Percentiles rank a stretch among this genome's conserved stretches.
Evolutionary conservation across 2,329 filamentous ascomycete species (phyloP).

Genomic region (Lizonia empirigonia): DNA sequence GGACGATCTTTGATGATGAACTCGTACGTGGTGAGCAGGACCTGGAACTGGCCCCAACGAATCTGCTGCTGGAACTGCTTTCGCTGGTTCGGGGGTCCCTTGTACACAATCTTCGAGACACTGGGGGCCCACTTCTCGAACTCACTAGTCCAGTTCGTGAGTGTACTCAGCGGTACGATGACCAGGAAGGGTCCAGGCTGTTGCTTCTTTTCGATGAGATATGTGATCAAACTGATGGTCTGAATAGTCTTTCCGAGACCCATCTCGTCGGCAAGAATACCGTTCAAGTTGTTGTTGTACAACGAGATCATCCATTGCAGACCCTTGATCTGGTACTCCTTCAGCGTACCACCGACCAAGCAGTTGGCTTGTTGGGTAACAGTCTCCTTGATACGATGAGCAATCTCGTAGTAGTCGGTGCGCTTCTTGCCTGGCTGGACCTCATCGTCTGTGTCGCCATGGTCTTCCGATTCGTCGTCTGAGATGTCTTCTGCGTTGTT

Average conservation of each 20-base stretch:
- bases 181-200: constrained; percentile 93
- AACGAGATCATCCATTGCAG: constrained; percentile 99
- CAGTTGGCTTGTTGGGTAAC: constrained; percentile 82
- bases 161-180: constrained; percentile 93
- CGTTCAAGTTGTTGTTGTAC: constrained; percentile 99
- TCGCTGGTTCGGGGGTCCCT: constrained; percentile 85
- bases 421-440: constrained; percentile 71
- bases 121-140: constrained; percentile 99
- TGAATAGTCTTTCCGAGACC: constrained; percentile 99
- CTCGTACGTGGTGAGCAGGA: constrained; percentile 95
- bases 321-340: constrained; percentile 98
- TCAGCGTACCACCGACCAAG: constrained; percentile 87
- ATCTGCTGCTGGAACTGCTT: constrained; percentile 94
- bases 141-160: constrained; percentile 98
- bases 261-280: constrained; percentile 98
- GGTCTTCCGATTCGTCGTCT: constrained; percentile 61
- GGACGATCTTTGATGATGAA: constrained; percentile 99
- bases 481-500: constrained; percentile 59
- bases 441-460: constrained; percentile 69
- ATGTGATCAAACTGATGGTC: constrained; percentile 95
- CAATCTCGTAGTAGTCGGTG: constrained; percentile 98
- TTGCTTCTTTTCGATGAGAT: constrained; percentile 93
- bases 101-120: constrained; percentile 89
- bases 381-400: constrained; percentile 93
- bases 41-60: constrained; percentile 93